A percentile compares a stretch with the other conserved stretches of the same genome.
phyloP scores from a whole-genome alignment of 495 filamentous ascomycete species.

The Neurospora sp. region DNA sequence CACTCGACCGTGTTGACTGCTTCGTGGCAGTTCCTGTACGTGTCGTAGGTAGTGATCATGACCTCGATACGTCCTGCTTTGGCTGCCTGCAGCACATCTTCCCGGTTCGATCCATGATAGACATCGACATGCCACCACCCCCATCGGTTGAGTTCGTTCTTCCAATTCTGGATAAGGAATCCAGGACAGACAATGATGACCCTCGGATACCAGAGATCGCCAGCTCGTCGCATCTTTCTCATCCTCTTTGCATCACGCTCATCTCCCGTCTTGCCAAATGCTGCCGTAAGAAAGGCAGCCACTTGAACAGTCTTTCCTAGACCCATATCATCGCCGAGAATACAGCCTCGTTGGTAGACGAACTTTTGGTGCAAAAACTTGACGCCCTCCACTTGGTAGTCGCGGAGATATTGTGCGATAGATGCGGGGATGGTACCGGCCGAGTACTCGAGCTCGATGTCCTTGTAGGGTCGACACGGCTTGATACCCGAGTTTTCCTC shows the following conservation, averaged over 20 bases:
- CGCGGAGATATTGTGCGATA: conserved; percentile 84
- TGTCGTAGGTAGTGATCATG: conserved; percentile 87
- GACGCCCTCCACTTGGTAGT: conserved; percentile 82
- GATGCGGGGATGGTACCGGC: conserved; percentile 79
- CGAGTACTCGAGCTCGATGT: conserved; percentile 65
- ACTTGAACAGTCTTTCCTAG: conserved; percentile 96
- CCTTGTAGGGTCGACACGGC: conserved; percentile 57
- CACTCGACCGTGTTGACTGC: conserved; percentile 77
- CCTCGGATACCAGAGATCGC: conserved; percentile 70
- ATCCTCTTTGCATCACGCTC: conserved; percentile 81
- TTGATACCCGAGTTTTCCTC: conserved; percentile 40
- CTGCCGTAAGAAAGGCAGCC: conserved; percentile 83
- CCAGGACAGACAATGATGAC: conserved; percentile 85
- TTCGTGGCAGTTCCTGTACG: conserved; percentile 67
- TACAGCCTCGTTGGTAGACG: conserved; percentile 83
- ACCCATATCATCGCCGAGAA: conserved; percentile 95
- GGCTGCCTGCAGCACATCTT: conserved; percentile 63
- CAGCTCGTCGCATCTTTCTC: conserved; percentile 68
- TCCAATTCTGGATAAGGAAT: conserved; percentile 83
- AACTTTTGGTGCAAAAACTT: conserved; percentile 83
- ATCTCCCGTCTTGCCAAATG: conserved; percentile 91
- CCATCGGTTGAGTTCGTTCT: conserved; percentile 74
- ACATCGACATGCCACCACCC: conserved; percentile 89
- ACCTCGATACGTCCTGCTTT: conserved; percentile 70
- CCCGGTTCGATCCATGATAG: conserved; percentile 70